Evolutionary conservation across 805 yeast species (phyloP).

Genomic region (Pichia paraexigua): DNA sequence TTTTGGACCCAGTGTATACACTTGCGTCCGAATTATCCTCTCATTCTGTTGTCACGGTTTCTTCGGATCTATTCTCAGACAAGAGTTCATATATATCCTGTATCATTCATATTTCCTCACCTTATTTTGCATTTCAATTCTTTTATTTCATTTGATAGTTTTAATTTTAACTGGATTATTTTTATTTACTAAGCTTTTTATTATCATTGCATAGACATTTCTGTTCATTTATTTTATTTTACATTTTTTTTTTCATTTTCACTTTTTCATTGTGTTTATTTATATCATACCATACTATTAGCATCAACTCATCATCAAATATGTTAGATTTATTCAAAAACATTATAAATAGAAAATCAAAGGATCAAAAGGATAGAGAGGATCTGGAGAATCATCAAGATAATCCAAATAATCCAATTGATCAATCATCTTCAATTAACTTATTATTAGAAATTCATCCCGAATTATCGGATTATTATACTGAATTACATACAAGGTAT

Average conservation of each 20-base stretch:
- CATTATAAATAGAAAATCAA: slow-evolving; percentile 15
- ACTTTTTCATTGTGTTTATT: not conserved
- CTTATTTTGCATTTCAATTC: not conserved
- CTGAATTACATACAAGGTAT: slow-evolving; percentile 24
- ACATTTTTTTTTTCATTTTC: not conserved
- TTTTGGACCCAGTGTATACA: not conserved
- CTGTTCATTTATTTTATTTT: not conserved
- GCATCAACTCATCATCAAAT: not conserved
- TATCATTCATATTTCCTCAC: not conserved
- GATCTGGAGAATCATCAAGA: not conserved
- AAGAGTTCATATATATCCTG: not conserved
- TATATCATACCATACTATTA: not conserved
- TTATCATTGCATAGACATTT: not conserved
- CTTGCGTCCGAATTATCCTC: not conserved
- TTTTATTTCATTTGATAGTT: not conserved
- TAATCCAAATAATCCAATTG: not conserved
- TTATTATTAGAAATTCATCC: slow-evolving; percentile 7
- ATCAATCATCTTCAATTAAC: slow-evolving; percentile 1
- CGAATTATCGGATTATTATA: slow-evolving; percentile 18
- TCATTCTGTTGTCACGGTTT: not conserved
- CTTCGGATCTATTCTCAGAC: not conserved
- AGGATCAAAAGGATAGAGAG: slow-evolving; percentile 4
- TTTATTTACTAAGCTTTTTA: not conserved
- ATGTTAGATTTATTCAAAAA: slow-evolving; percentile 26
- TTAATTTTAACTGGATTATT: not conserved